phyloP scores from a whole-genome alignment of 805 yeast genomes.

The Yamadazyma tumulicola region DNA sequence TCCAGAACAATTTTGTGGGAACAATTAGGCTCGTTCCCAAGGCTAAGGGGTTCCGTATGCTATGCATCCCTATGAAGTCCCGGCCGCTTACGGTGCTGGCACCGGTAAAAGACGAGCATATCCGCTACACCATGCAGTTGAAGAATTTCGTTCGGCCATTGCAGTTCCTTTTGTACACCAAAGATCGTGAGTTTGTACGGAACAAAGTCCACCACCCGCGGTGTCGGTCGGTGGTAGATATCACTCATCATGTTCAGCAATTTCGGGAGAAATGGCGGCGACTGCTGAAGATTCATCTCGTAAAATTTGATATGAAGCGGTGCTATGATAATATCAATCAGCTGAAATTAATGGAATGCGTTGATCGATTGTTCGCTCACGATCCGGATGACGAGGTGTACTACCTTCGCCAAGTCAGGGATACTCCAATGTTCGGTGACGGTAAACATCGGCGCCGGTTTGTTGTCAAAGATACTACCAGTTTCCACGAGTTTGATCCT shows the following conservation, averaged over 20 bases:
- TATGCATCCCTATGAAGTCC: constrained; percentile 47
- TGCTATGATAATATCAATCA: constrained; percentile 76
- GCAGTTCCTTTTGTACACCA: constrained; percentile 8
- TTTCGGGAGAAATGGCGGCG: constrained; percentile 31
- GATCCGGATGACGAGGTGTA: constrained; percentile 17
- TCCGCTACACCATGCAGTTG: constrained; percentile 18
- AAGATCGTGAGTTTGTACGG: constrained; percentile 9
- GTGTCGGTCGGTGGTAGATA: constrained; percentile 43
- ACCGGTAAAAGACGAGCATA: constrained; percentile 5
- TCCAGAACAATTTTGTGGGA: constrained; percentile 12
- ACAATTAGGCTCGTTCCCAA: constrained; percentile 47
- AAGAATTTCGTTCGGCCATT: constrained; percentile 8
- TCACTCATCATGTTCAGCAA: constrained; percentile 33
- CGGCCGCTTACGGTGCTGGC: constrained; percentile 7
- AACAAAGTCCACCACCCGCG: constrained; percentile 17
- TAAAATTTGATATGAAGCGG: constrained; percentile 72
- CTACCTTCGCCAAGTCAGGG: constrained; percentile 19
- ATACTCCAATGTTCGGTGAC: constrained; percentile 8
- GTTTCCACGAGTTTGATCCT: constrained; percentile 10
- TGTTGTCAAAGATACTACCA: constrained; percentile 13
- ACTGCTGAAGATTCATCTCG: constrained; percentile 42
- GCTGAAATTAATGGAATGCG: constrained; percentile 30
- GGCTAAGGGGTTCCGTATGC: constrained; percentile 52
- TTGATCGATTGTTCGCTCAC: constrained; percentile 25
- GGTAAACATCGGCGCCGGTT: constrained; percentile 5